These are phyloP conservation scores for Leishmania lainsoni DNA, from an alignment of 208 protist genomes.

Conservation along the genomic window DNA sequence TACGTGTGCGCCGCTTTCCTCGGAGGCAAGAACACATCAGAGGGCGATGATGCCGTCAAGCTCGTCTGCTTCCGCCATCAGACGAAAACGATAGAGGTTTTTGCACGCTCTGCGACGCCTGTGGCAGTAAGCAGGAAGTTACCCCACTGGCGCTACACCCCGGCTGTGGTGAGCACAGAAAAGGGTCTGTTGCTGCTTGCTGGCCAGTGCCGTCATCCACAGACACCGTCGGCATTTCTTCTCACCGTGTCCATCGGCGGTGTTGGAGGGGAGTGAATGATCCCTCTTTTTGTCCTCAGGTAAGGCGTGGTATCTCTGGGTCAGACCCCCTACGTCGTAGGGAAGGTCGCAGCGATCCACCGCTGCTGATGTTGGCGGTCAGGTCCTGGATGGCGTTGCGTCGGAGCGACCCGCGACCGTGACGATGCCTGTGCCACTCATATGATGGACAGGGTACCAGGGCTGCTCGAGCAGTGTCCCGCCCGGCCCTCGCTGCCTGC, in stretches of 20 bases:
- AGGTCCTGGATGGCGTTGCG: neutral
- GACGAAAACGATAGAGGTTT: constrained; percentile 1
- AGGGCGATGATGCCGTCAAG: constrained; percentile 68
- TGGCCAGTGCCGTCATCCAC: constrained; percentile 73
- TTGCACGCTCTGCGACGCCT: constrained; percentile 7
- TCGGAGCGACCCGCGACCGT: neutral
- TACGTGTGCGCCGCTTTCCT: constrained; percentile 46
- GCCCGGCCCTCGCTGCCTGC: no score
- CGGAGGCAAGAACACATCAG: constrained; percentile 61
- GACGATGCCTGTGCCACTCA: no score
- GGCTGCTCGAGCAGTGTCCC: no score
- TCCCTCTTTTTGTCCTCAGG: neutral
- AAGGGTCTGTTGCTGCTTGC: constrained; percentile 58
- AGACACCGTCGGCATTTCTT: constrained; percentile 33
- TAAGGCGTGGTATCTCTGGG: neutral
- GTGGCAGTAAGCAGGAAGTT: constrained; percentile 1
- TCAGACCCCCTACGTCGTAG: neutral
- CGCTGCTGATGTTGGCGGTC: neutral
- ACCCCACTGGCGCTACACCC: constrained; percentile 78
- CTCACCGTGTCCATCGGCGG: constrained; percentile 20
- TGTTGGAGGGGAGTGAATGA: neutral
- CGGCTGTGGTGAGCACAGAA: constrained; percentile 33
- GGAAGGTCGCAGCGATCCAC: neutral
- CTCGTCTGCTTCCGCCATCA: constrained; percentile 15
- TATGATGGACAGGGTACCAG: no score